Conservation (phyloP, 2,329 filamentous ascomycete genomes). For the Penicillium sp. region DNA sequence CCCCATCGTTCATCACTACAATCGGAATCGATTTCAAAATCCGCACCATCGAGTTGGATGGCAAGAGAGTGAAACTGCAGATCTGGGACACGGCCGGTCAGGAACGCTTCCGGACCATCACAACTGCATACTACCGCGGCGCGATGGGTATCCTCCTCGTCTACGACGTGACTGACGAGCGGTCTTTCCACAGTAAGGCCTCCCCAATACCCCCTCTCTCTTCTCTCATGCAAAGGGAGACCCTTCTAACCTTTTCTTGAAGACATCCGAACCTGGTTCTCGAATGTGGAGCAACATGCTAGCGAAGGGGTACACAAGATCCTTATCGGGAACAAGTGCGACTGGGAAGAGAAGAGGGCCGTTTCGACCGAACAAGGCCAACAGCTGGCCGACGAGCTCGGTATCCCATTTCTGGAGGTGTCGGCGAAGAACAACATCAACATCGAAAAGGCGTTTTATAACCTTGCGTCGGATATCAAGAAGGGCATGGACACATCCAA, state of each 20-base stretch:
- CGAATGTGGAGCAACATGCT: slow-evolving; percentile 94
- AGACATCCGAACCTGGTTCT: slow-evolving; percentile 99
- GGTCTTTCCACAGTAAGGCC: slow-evolving; percentile 85
- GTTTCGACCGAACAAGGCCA: slow-evolving; percentile 92
- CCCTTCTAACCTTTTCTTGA: slow-evolving; percentile 9
- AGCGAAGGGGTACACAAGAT: slow-evolving; percentile 99
- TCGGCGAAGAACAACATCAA: slow-evolving; percentile 99
- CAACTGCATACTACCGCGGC: slow-evolving; percentile 95
- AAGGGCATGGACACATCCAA: slow-evolving; percentile 93
- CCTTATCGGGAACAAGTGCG: slow-evolving; percentile 98
- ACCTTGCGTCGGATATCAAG: slow-evolving; percentile 93
- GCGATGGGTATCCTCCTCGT: slow-evolving; percentile 98
- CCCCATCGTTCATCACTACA: slow-evolving; percentile 95
- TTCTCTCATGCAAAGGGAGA: neutral
- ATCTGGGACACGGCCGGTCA: slow-evolving; percentile 99
- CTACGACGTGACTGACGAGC: slow-evolving; percentile 96
- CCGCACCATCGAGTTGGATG: slow-evolving; percentile 96
- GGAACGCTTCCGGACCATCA: slow-evolving; percentile 98
- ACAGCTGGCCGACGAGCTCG: slow-evolving; percentile 74
- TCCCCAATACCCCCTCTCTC: neutral
- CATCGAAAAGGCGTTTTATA: slow-evolving; percentile 98
- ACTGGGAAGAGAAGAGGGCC: slow-evolving; percentile 98
- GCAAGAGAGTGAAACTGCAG: slow-evolving; percentile 97
- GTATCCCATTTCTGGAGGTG: slow-evolving; percentile 84
- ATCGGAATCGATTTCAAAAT: slow-evolving; percentile 99